phyloP scores from a whole-genome alignment of 371 early-diverging fungal species.

The Rhizopus sp. region DNA sequence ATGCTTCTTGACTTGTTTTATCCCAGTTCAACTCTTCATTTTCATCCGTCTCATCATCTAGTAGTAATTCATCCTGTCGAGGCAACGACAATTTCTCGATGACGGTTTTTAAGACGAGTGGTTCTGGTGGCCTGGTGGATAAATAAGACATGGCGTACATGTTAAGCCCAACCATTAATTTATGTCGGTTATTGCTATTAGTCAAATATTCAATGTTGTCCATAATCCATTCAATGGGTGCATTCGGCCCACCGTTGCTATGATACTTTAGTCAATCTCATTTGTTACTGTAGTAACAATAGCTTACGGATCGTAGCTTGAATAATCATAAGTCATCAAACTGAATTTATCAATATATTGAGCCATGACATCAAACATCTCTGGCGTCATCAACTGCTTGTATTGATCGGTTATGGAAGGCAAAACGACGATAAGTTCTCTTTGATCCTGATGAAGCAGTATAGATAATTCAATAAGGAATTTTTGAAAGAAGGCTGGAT shows the following conservation, averaged over 20 bases:
- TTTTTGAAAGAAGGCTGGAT: constrained; percentile 40
- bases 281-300: neutral
- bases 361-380: constrained; percentile 40
- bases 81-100: constrained; percentile 30
- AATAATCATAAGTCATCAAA: constrained; percentile 69
- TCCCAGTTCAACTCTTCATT: constrained; percentile 46
- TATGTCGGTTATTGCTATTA: constrained; percentile 35
- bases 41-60: constrained; percentile 10
- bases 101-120: constrained; percentile 37
- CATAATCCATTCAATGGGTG: constrained; percentile 61
- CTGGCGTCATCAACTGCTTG: constrained; percentile 28
- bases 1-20: constrained; percentile 46
- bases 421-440: constrained; percentile 53
- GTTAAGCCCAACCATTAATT: constrained; percentile 56
- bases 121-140: constrained; percentile 23
- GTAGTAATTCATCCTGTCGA: constrained; percentile 10
- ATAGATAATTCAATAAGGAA: constrained; percentile 36
- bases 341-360: constrained; percentile 55
- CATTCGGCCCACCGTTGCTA: constrained; percentile 54
- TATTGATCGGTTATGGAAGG: constrained; percentile 41
- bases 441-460: constrained; percentile 25
- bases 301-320: constrained; percentile 38
- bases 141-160: constrained; percentile 61
- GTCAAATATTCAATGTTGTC: constrained; percentile 52
- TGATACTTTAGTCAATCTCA: neutral